Evolutionary conservation across 345 rosid genomes (phyloP).

Genomic region (Eucalyptus erythrocorys): DNA sequence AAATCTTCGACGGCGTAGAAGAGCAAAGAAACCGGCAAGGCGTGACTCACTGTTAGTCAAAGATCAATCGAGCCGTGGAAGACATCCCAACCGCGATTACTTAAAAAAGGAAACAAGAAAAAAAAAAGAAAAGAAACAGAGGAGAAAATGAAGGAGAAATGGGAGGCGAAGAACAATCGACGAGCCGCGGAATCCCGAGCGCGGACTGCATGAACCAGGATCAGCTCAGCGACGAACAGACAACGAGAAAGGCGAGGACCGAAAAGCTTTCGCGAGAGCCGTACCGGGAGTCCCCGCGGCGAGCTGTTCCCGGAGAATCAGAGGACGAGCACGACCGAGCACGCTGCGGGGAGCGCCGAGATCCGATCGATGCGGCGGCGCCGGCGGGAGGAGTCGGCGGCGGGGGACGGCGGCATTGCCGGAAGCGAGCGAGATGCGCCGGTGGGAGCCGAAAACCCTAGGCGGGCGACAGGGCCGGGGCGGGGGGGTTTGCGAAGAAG

Average conservation of each 20-base stretch:
- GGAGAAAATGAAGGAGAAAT: not conserved
- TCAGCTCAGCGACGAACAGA: not conserved
- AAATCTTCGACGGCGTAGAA: not conserved
- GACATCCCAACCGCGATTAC: not conserved
- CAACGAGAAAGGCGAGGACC: no score
- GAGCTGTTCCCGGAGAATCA: not conserved
- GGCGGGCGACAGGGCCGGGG: not conserved
- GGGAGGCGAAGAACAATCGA: not conserved
- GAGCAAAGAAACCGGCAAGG: not conserved
- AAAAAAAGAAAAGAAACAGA: not conserved
- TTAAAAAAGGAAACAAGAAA: not conserved
- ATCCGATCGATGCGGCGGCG: not conserved
- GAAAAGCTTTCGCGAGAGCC: not conserved
- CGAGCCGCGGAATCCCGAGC: not conserved
- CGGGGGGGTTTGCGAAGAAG: not conserved
- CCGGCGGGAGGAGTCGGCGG: not conserved
- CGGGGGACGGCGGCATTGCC: not conserved
- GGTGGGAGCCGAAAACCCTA: slow-evolving; percentile 15
- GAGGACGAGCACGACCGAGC: not conserved
- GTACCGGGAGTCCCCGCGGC: not conserved
- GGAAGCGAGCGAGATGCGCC: not conserved
- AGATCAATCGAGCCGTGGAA: not conserved
- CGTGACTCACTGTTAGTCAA: not conserved
- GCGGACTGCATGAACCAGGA: not conserved
- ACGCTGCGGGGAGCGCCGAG: not conserved